phyloP scores from a whole-genome alignment of 352 stramenopile species.

The Globisporangium viniferum region DNA sequence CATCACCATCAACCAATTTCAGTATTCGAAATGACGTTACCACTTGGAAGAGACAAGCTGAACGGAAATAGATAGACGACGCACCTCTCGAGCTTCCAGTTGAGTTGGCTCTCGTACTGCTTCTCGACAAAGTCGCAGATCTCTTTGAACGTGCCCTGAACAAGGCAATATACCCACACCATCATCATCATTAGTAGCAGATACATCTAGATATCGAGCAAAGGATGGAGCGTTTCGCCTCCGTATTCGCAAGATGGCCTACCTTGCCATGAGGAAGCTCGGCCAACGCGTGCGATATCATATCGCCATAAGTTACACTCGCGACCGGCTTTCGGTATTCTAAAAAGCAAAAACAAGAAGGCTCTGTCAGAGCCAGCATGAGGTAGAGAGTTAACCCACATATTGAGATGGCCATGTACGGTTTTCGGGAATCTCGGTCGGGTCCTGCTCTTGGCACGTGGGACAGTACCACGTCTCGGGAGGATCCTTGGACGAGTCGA shows the following conservation, averaged over 20 bases:
- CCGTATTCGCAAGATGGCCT: not conserved
- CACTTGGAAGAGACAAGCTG: not conserved
- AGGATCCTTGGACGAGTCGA: slow-evolving; percentile 45
- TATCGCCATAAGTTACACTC: slow-evolving; percentile 85
- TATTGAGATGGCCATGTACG: slow-evolving; percentile 31
- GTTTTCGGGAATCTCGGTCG: slow-evolving; percentile 60
- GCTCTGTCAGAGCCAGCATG: not conserved
- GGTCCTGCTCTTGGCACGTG: slow-evolving; percentile 51
- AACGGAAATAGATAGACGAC: not conserved
- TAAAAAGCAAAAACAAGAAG: slow-evolving; percentile 13
- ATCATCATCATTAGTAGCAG: not conserved
- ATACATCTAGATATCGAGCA: not conserved
- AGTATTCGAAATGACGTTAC: not conserved
- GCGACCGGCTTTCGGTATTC: slow-evolving; percentile 79
- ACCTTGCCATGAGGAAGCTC: slow-evolving; percentile 67
- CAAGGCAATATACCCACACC: not conserved
- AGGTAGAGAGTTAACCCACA: not conserved
- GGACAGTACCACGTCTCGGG: slow-evolving; percentile 79
- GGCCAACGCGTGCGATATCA: slow-evolving; percentile 83
- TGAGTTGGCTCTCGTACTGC: slow-evolving; percentile 84
- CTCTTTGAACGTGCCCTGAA: slow-evolving; percentile 81
- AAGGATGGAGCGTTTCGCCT: not conserved
- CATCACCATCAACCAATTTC: not conserved
- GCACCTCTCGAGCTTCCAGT: slow-evolving; percentile 88
- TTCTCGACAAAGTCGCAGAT: slow-evolving; percentile 89